These are phyloP conservation scores for Lentinula sp. DNA, from an alignment of 768 basidiomycete genomes.

Conservation along the genomic window DNA sequence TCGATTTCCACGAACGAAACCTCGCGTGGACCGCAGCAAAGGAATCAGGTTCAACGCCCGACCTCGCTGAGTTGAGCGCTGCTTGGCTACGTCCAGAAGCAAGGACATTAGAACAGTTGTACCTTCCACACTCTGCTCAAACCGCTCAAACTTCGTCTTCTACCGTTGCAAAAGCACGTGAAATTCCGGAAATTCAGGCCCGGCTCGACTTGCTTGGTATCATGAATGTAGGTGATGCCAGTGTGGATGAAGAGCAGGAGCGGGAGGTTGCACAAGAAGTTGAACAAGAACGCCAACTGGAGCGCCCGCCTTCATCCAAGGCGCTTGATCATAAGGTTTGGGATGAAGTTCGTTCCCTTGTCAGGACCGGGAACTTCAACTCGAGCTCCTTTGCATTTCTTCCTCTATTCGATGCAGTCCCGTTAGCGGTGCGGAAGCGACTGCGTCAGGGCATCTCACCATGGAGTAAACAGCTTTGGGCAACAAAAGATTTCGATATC, in stretches of 20 bases:
- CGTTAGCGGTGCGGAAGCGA: neutral
- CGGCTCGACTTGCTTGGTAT: conserved; percentile 8
- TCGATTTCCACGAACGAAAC: conserved; percentile 23
- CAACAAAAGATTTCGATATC: conserved; percentile 10
- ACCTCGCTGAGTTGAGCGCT: neutral
- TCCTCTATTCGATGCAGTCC: neutral
- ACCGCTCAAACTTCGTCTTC: neutral
- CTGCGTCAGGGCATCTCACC: neutral
- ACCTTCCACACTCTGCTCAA: conserved; percentile 5
- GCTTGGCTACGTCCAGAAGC: conserved; percentile 24
- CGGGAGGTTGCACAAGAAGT: conserved; percentile 17
- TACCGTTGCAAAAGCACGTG: neutral
- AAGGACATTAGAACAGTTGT: conserved; percentile 18
- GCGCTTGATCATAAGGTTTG: conserved; percentile 18
- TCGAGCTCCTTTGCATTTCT: neutral
- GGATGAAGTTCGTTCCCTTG: conserved; percentile 14
- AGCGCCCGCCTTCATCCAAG: conserved; percentile 8
- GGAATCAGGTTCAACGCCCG: neutral
- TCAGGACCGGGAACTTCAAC: neutral
- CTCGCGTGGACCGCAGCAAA: conserved; percentile 4
- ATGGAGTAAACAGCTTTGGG: conserved; percentile 2
- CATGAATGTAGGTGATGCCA: neutral
- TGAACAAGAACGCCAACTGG: conserved; percentile 14
- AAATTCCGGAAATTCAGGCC: conserved; percentile 7
- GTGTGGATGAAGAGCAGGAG: conserved; percentile 18